phyloP scores from a whole-genome alignment of 2,329 filamentous ascomycete genomes.

The Hypoxylon sp. region DNA sequence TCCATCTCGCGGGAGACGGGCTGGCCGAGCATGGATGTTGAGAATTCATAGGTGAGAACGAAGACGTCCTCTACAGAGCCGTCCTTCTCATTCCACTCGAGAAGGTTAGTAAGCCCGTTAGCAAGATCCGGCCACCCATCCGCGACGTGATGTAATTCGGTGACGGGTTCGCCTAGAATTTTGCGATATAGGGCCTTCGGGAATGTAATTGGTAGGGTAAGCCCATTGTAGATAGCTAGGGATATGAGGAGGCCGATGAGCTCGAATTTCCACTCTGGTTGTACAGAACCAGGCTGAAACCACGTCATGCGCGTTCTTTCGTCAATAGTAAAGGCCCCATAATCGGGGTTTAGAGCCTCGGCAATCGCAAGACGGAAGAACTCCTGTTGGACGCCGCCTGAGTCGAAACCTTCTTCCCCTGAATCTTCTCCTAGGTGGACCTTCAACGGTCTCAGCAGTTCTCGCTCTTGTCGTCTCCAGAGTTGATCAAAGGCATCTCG shows the following conservation, averaged over 20 bases:
- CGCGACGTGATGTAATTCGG: conserved; percentile 80
- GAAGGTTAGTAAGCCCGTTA: conserved; percentile 78
- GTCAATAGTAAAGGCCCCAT: conserved; percentile 86
- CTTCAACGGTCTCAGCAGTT: conserved; percentile 88
- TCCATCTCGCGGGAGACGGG: conserved; percentile 72
- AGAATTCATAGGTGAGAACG: conserved; percentile 88
- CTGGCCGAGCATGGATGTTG: conserved; percentile 70
- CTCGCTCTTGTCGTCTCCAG: conserved; percentile 86
- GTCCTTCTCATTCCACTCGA: conserved; percentile 81
- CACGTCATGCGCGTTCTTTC: conserved; percentile 83
- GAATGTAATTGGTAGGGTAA: conserved; percentile 91
- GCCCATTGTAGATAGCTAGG: conserved; percentile 91
- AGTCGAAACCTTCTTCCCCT: conserved; percentile 91
- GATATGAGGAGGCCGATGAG: conserved; percentile 90
- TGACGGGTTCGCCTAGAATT: conserved; percentile 78
- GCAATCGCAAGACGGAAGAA: conserved; percentile 90
- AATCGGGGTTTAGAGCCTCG: conserved; percentile 82
- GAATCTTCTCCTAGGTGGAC: conserved; percentile 85
- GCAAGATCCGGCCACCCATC: conserved; percentile 91
- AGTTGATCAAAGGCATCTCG: conserved; percentile 87
- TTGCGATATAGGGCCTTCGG: conserved; percentile 87
- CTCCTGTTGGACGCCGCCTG: conserved; percentile 95
- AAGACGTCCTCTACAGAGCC: conserved; percentile 87
- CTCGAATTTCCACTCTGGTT: conserved; percentile 91
- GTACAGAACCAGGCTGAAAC: conserved; percentile 87